Percentiles rank a stretch among this genome's conserved stretches.
Evolutionary conservation across 352 stramenopile species (phyloP).

Genomic region (Pythium sp.): DNA sequence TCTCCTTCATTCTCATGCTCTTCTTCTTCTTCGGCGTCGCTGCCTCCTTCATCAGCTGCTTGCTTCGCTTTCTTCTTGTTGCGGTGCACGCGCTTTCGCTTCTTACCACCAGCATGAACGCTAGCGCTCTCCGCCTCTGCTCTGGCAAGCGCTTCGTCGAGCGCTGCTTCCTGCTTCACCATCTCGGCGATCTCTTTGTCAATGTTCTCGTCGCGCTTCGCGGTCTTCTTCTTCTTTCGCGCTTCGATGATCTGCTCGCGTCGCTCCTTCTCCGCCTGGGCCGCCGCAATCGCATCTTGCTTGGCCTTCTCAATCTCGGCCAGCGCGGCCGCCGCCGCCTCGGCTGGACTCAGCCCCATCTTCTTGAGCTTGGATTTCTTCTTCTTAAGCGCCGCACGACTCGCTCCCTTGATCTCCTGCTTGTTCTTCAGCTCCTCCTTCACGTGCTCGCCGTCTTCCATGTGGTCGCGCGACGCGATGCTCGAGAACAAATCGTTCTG

Average conservation of each 20-base stretch:
- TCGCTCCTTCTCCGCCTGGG: constrained; percentile 20
- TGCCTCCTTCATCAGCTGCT: neutral
- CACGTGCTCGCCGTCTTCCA: constrained; percentile 57
- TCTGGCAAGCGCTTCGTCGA: constrained; percentile 14
- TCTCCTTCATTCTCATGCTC: constrained; percentile 15
- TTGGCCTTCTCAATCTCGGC: constrained; percentile 35
- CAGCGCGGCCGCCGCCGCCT: constrained; percentile 27
- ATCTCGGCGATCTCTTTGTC: constrained; percentile 21
- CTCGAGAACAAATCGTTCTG: constrained; percentile 39
- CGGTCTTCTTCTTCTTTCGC: constrained; percentile 25
- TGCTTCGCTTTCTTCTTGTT: constrained; percentile 22
- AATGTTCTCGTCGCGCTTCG: constrained; percentile 15
- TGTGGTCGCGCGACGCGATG: constrained; percentile 51
- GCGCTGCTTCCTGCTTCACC: constrained; percentile 13
- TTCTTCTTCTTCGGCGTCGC: constrained; percentile 16
- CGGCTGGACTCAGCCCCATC: constrained; percentile 29
- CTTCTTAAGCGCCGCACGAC: constrained; percentile 75
- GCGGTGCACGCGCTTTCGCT: constrained; percentile 29
- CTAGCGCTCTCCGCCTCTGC: constrained; percentile 20
- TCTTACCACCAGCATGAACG: constrained; percentile 18
- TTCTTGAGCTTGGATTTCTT: constrained; percentile 77
- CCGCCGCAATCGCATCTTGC: constrained; percentile 11
- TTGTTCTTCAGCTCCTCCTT: constrained; percentile 39
- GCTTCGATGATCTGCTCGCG: constrained; percentile 21
- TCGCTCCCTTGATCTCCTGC: constrained; percentile 41